phyloP scores from a whole-genome alignment of 805 yeast genomes.

The Pichia deserticola region DNA sequence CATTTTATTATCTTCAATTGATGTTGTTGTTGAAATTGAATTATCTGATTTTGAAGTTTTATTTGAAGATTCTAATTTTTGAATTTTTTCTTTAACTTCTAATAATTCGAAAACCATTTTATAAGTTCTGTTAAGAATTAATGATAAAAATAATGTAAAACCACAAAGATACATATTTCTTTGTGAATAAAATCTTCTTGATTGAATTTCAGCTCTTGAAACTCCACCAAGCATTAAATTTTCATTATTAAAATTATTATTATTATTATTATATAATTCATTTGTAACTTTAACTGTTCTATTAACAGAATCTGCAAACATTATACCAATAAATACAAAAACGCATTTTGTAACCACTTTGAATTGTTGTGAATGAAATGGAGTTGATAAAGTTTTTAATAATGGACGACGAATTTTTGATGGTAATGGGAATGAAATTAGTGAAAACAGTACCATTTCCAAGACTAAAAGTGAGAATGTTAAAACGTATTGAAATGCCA shows the following conservation, averaged over 20 bases:
- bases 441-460: slow-evolving; percentile 73
- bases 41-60: neutral
- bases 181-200: slow-evolving; percentile 91
- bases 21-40: neutral
- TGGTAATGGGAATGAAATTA: slow-evolving; percentile 84
- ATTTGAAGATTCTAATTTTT: slow-evolving; percentile 7
- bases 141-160: slow-evolving; percentile 82
- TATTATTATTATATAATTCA: slow-evolving; percentile 39
- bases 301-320: slow-evolving; percentile 84
- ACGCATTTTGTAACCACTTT: slow-evolving; percentile 75
- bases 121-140: slow-evolving; percentile 80
- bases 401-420: slow-evolving; percentile 61
- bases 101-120: slow-evolving; percentile 68
- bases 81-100: slow-evolving; percentile 49
- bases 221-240: slow-evolving; percentile 20
- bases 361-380: slow-evolving; percentile 64
- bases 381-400: slow-evolving; percentile 53
- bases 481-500: slow-evolving; percentile 27
- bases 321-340: slow-evolving; percentile 71
- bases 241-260: slow-evolving; percentile 7
- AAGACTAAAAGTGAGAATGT: slow-evolving; percentile 66
- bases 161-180: slow-evolving; percentile 96
- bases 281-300: slow-evolving; percentile 63
- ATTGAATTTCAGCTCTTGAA: slow-evolving; percentile 78
- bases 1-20: slow-evolving; percentile 14